A percentile compares a stretch with the other conserved stretches of the same genome.
These are phyloP conservation scores for Nicotiana tomentosiformis DNA, from an alignment of 257 asterid genomes.

Conservation along the genomic window DNA sequence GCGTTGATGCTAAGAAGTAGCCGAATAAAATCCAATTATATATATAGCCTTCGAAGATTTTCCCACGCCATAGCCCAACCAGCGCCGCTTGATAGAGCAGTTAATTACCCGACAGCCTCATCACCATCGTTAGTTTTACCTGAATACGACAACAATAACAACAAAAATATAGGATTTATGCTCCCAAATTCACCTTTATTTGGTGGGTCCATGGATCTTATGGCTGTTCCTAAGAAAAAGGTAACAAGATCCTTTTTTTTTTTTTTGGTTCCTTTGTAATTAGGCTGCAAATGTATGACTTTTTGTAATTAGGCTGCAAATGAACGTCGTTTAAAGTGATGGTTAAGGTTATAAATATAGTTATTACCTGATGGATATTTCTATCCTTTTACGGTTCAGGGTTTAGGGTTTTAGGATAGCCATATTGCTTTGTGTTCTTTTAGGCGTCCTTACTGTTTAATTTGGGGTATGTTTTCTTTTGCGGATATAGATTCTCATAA, in stretches of 20 bases:
- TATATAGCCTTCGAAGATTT: conserved; percentile 39
- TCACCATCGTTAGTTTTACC: conserved; percentile 50
- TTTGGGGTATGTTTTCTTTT: neutral
- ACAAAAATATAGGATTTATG: conserved; percentile 16
- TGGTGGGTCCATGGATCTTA: conserved; percentile 62
- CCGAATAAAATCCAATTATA: conserved; percentile 13
- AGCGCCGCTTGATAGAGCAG: conserved; percentile 34
- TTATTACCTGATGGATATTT: neutral
- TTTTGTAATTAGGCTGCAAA: neutral
- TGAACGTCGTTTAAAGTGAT: neutral
- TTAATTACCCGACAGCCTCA: conserved; percentile 18
- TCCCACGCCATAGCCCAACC: conserved; percentile 42
- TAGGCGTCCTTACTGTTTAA: neutral
- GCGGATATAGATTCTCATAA: neutral
- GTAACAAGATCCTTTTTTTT: conserved; percentile 13
- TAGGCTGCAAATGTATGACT: neutral
- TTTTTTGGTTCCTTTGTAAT: neutral
- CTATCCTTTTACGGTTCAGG: neutral
- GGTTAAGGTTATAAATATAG: neutral
- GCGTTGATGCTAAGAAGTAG: conserved; percentile 29
- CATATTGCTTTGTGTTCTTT: neutral
- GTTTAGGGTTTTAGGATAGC: neutral
- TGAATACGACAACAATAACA: conserved; percentile 25
- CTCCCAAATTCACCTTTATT: conserved; percentile 28
- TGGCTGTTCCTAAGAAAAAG: conserved; percentile 89